A percentile compares a stretch with the other conserved stretches of the same genome.
Evolutionary conservation across 2,329 filamentous ascomycete species (phyloP).

Genomic region (Colletotrichum gigasporum): DNA sequence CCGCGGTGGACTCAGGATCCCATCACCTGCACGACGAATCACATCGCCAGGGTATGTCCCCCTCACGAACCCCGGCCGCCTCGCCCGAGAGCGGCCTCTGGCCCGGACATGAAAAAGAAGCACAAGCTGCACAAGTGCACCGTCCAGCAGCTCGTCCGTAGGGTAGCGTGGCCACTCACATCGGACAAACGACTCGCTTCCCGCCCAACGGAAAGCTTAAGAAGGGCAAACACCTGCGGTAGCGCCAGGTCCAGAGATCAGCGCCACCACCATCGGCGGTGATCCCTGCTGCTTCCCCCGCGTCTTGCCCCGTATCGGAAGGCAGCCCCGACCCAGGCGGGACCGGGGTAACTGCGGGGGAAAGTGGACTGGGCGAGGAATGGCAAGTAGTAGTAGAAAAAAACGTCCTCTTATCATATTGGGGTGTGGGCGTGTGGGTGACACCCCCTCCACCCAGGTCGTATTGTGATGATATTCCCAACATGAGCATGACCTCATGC

Average conservation of each 20-base stretch:
- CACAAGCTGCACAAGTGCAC: too few species aligned
- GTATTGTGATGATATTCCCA: constrained; percentile 24
- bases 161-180: not conserved
- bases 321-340: constrained; percentile 9
- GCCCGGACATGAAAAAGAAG: not conserved
- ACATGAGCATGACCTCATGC: constrained; percentile 21
- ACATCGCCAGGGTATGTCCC: constrained; percentile 1
- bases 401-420: not conserved
- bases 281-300: constrained; percentile 25
- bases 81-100: not conserved
- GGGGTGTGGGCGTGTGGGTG: constrained; percentile 12
- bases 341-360: constrained; percentile 18
- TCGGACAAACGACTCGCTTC: constrained; percentile 20
- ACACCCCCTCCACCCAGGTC: constrained; percentile 15
- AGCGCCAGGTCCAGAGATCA: constrained; percentile 21
- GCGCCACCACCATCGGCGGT: not conserved
- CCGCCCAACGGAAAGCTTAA: constrained; percentile 15
- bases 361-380: not conserved
- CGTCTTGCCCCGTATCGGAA: constrained; percentile 28
- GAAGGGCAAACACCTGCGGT: constrained; percentile 14
- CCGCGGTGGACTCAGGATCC: not conserved
- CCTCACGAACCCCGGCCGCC: not conserved
- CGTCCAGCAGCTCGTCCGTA: not conserved
- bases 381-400: not conserved
- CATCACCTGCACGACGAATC: constrained; percentile 21